Conservation (phyloP, 257 asterid genomes). For the Ophiorrhiza pumila region DNA sequence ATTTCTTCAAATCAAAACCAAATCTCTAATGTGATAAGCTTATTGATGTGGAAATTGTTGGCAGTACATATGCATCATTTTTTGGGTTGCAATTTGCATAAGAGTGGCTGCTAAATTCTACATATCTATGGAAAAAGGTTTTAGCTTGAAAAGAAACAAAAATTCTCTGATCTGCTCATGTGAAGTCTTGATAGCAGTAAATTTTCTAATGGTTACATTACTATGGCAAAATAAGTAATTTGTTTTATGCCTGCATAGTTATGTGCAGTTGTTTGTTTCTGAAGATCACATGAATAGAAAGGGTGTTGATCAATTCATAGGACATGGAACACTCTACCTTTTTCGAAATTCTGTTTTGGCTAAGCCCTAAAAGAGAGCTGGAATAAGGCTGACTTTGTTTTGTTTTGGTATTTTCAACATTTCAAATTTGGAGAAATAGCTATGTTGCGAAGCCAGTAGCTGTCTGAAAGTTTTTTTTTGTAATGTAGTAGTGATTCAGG, state of each 20-base stretch:
- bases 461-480: not conserved
- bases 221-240: not conserved
- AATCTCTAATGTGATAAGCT: not conserved
- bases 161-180: not conserved
- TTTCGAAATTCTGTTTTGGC: not conserved
- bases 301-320: slow-evolving; percentile 1
- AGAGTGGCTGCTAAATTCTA: not conserved
- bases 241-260: not conserved
- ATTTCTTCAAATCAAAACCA: not conserved
- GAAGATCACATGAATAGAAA: not conserved
- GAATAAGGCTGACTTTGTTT: not conserved
- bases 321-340: not conserved
- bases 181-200: not conserved
- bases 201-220: not conserved
- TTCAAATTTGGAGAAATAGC: not conserved
- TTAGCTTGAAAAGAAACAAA: not conserved
- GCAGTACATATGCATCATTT: not conserved
- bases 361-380: not conserved
- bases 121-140: not conserved
- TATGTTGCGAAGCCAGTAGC: not conserved
- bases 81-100: not conserved
- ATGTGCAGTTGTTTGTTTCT: not conserved
- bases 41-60: not conserved
- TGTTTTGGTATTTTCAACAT: not conserved
- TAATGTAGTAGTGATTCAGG: not conserved